Evolutionary conservation across 805 yeast species (phyloP).

Genomic region (Schizosaccharomyces japonicus): DNA sequence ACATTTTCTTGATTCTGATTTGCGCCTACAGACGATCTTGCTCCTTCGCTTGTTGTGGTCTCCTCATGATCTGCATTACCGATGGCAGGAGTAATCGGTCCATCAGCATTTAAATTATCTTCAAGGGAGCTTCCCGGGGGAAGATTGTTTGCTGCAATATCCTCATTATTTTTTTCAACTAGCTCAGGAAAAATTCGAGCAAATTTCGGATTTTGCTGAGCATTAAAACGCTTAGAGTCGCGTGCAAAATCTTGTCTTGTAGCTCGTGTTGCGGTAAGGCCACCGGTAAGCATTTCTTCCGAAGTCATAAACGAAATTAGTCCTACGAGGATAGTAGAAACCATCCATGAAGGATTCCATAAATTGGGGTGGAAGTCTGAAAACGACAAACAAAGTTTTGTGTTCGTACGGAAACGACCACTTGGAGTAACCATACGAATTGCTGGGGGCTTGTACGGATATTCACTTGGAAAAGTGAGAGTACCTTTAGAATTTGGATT

Average conservation of each 20-base stretch:
- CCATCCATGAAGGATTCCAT: constrained; percentile 96
- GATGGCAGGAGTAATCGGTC: no score
- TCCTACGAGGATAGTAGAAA: constrained; percentile 67
- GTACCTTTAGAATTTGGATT: constrained; percentile 15
- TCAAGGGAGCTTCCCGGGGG: no score
- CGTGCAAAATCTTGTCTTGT: constrained; percentile 35
- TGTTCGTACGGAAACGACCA: constrained; percentile 63
- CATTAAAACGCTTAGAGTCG: constrained; percentile 40
- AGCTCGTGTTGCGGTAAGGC: constrained; percentile 38
- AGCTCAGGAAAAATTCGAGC: constrained; percentile 45
- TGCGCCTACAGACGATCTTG: no score
- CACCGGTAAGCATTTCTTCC: constrained; percentile 63
- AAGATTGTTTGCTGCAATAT: constrained; percentile 14
- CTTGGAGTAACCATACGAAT: constrained; percentile 75
- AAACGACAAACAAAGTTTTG: constrained; percentile 71
- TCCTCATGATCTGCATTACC: no score
- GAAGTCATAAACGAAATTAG: constrained; percentile 80
- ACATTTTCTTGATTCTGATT: no score
- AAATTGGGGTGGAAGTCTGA: constrained; percentile 83
- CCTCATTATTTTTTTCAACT: constrained; percentile 20
- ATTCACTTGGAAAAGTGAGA: constrained; percentile 62
- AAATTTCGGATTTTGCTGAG: constrained; percentile 36
- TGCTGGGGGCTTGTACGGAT: constrained; percentile 81
- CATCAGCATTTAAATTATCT: no score
- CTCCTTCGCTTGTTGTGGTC: no score